Base-by-base conservation (phyloP, 192 early-diverging fungal genomes). In the Phlyctochytrium arcticum region DNA sequence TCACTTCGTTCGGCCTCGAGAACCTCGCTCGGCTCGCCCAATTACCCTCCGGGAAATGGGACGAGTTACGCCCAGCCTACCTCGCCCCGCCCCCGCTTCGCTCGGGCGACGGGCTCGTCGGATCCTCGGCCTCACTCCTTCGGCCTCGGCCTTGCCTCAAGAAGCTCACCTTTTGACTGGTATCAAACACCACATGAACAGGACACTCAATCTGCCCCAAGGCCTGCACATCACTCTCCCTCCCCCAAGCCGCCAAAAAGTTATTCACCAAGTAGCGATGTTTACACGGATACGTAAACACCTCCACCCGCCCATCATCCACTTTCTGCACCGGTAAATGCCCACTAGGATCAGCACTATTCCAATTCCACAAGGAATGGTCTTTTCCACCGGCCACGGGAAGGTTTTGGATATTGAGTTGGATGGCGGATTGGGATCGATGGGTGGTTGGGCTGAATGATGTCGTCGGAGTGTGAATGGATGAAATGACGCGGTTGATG, bases 351-450 rank as follows among this genome's bases (percentile, higher is more conserved):
- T 33, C 32, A 19, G 58, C 10, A 17, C 21, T 12, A 9, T 35
- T 26, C 35, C 39, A 54, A 54, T 64, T 64, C 62, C 62, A 64
- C 4, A 64, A 37, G 9, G 48, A 51, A 34, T 54, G 50, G 27
- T 64, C 62, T 12, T 33, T 51, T 21, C 50, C 50, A 6, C 49
- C 62, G 5, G 49, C 62, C 23, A 54, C 62, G 15, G 62, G 62
- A 23, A 64, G 35, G 49, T 54, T 64, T 32, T 64, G 62, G 17
- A 64, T 19, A 1, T 51, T 64, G 49, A 64, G n/a, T 39, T 64
- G 62, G 5, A 64, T 54, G 35, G 39, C 39, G 21, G 27, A n/a
- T 17, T 64, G 62, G 10, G 62, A 51, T 19, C 15, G 17, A n/a
- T 34, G 29, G 7, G 24, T 12, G 21, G 29, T 31, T 4, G 62